Conservation (phyloP, 2,329 filamentous ascomycete genomes). For the Penicillium sp. region DNA sequence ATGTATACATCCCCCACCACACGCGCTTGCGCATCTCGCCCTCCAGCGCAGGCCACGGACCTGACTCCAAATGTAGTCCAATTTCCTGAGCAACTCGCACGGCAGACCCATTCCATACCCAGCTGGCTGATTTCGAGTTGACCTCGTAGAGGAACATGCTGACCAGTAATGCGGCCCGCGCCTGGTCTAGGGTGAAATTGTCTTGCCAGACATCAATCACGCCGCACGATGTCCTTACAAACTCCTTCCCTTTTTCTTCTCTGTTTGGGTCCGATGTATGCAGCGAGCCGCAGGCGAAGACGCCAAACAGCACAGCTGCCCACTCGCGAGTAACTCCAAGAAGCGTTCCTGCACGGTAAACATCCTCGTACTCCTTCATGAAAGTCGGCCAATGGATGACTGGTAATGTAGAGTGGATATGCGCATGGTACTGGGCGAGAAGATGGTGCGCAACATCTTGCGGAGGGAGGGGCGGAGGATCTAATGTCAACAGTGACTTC, state of each 20-base stretch:
- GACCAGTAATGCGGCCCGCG: conserved; percentile 71
- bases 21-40: conserved; percentile 83
- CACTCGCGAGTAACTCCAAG: conserved; percentile 69
- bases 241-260: conserved; percentile 64
- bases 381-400: conserved; percentile 90
- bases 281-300: conserved; percentile 81
- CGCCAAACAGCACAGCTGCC: conserved; percentile 79
- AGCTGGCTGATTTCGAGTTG: conserved; percentile 83
- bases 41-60: conserved; percentile 75
- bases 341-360: conserved; percentile 71
- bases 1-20: conserved; percentile 93
- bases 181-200: conserved; percentile 75
- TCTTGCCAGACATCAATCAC: conserved; percentile 83
- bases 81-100: conserved; percentile 83
- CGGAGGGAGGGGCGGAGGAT: conserved; percentile 70
- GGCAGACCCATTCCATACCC: conserved; percentile 81
- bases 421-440: conserved; percentile 74
- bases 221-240: conserved; percentile 72
- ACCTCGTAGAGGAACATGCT: conserved; percentile 83
- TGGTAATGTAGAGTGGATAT: conserved; percentile 79
- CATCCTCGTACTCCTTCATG: conserved; percentile 72
- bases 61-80: conserved; percentile 76
- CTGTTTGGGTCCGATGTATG: conserved; percentile 66
- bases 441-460: conserved; percentile 73
- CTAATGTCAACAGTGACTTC: conserved; percentile 57